Evolutionary conservation across 257 asterid species (phyloP).

Genomic region (Solanum medicagineum): DNA sequence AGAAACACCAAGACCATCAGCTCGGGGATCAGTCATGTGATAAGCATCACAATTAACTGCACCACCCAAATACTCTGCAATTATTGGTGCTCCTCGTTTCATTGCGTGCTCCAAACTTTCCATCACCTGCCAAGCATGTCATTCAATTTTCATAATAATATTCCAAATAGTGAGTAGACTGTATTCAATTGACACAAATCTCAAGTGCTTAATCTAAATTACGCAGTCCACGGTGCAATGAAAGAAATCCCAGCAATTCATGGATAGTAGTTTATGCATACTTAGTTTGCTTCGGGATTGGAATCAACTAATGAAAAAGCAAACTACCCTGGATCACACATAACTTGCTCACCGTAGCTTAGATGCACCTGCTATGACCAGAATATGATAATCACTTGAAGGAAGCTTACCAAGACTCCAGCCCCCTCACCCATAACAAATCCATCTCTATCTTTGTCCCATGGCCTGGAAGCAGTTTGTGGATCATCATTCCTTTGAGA

Average conservation of each 20-base stretch:
- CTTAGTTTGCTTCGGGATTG: not conserved
- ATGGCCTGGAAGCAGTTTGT: conserved; percentile 82
- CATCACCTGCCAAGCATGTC: conserved; percentile 54
- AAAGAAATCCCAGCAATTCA: not conserved
- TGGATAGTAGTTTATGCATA: not conserved
- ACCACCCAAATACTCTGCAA: conserved; percentile 94
- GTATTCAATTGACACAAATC: not conserved
- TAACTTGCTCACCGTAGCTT: not conserved
- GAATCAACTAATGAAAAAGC: not conserved
- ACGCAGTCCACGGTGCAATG: not conserved
- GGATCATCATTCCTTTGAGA: conserved; percentile 94
- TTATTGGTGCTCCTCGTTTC: conserved; percentile 83
- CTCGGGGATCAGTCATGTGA: conserved; percentile 98
- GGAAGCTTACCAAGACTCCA: conserved; percentile 67
- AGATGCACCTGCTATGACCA: not conserved
- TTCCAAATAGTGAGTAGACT: not conserved
- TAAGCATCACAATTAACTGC: conserved; percentile 91
- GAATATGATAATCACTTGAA: not conserved
- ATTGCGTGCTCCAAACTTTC: conserved; percentile 91
- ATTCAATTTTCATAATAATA: not conserved
- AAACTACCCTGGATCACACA: not conserved
- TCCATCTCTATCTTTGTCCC: conserved; percentile 89
- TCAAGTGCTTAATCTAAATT: not conserved
- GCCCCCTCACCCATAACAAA: conserved; percentile 98
- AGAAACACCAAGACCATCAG: conserved; percentile 95